Conservation (phyloP, 768 basidiomycete species). For the Sarcodon sp. region DNA sequence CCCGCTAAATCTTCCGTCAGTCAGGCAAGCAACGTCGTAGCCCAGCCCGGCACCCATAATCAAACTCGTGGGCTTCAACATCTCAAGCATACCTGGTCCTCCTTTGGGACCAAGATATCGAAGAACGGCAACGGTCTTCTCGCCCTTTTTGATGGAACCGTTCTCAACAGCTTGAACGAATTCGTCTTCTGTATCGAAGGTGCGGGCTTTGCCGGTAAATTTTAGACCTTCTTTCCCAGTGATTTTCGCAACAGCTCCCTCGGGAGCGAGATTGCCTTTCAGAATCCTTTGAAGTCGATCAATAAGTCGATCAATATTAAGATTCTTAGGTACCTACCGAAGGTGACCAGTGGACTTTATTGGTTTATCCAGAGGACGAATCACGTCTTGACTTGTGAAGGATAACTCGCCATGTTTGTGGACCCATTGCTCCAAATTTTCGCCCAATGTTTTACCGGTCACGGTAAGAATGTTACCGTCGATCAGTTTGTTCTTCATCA, state of each 20-base stretch:
- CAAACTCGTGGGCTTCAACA: constrained; percentile 95
- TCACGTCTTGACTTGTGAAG: constrained; percentile 61
- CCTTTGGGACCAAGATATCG: constrained; percentile 96
- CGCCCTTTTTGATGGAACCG: constrained; percentile 82
- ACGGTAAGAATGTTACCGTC: constrained; percentile 88
- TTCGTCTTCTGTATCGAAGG: constrained; percentile 84
- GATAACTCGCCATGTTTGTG: constrained; percentile 70
- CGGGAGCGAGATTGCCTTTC: constrained; percentile 85
- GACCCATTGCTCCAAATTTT: constrained; percentile 87
- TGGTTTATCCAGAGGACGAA: constrained; percentile 76
- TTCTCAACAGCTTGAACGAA: constrained; percentile 82
- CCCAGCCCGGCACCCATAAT: constrained; percentile 99
- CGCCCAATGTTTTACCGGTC: constrained; percentile 79
- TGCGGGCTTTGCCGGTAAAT: constrained; percentile 86
- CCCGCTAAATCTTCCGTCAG: constrained; percentile 96
- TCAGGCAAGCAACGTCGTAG: constrained; percentile 90
- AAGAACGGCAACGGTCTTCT: constrained; percentile 93
- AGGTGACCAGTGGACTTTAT: constrained; percentile 88
- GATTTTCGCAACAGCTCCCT: constrained; percentile 93
- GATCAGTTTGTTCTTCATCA: constrained; percentile 79
- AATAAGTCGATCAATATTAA: neutral
- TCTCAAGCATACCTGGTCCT: constrained; percentile 99
- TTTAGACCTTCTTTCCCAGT: constrained; percentile 89
- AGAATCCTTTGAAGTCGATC: constrained; percentile 48
- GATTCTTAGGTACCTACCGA: constrained; percentile 34